Percentiles rank a stretch among this genome's conserved stretches.
These are phyloP conservation scores for Yarrowia osloensis DNA, from an alignment of 805 yeast genomes.

Conservation along the genomic window DNA sequence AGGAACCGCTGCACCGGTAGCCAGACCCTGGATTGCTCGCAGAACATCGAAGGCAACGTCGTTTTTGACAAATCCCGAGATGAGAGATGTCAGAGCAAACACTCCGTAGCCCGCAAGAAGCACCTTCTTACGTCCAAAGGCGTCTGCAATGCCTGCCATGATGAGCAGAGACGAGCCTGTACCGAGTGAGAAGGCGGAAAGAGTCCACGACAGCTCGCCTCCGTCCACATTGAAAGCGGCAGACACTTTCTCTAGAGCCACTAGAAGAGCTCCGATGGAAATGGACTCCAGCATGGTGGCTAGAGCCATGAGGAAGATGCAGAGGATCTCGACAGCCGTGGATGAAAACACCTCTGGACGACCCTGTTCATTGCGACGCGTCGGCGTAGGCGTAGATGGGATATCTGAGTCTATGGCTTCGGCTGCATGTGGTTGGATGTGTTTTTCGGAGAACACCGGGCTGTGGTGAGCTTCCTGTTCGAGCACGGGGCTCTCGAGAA, in stretches of 20 bases:
- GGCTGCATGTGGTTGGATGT: neutral
- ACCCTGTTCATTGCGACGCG: neutral
- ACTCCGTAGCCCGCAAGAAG: conserved; percentile 44
- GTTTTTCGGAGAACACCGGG: neutral
- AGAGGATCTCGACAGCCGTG: conserved; percentile 39
- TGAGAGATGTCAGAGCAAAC: conserved; percentile 43
- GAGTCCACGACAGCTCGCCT: conserved; percentile 50
- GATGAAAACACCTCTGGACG: neutral
- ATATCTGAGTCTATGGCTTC: neutral
- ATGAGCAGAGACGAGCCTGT: conserved; percentile 49
- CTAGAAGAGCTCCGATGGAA: conserved; percentile 44
- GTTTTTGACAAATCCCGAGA: conserved; percentile 36
- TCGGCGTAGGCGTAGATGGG: neutral
- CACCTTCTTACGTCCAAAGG: conserved; percentile 49
- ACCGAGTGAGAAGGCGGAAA: conserved; percentile 47
- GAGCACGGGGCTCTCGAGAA: neutral
- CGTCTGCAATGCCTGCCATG: conserved; percentile 53
- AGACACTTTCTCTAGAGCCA: conserved; percentile 45
- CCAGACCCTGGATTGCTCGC: conserved; percentile 50
- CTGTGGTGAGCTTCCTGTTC: neutral
- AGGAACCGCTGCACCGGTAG: conserved; percentile 50
- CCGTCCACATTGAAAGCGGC: conserved; percentile 45
- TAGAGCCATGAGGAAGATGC: conserved; percentile 44
- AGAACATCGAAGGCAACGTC: conserved; percentile 47
- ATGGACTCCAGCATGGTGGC: conserved; percentile 49